Conservation (phyloP, 495 filamentous ascomycete genomes). For the Chaetomium tenue region DNA sequence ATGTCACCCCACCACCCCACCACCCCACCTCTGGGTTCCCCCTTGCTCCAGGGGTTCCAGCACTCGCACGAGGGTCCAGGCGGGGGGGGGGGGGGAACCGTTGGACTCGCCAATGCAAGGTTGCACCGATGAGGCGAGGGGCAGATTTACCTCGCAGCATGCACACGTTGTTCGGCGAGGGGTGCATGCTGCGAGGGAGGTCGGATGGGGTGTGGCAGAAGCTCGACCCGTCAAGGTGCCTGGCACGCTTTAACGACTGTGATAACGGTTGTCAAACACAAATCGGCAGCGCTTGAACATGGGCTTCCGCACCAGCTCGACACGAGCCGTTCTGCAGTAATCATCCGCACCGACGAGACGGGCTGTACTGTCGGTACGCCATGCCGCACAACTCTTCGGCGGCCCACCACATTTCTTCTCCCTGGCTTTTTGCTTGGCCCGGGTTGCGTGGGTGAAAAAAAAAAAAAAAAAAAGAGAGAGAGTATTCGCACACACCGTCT, state of each 20-base stretch:
- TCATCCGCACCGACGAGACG: not conserved
- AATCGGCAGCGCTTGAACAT: too few relatives aligned
- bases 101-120: constrained; percentile 32
- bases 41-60: constrained; percentile 15
- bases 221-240: constrained; percentile 30
- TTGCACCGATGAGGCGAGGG: constrained; percentile 20
- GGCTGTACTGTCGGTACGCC: not conserved
- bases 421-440: not conserved
- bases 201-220: constrained; percentile 6
- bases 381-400: too few relatives aligned
- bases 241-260: not conserved
- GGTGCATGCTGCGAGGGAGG: constrained; percentile 17
- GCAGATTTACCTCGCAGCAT: constrained; percentile 40
- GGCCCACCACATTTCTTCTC: not conserved
- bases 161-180: constrained; percentile 33
- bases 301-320: not conserved
- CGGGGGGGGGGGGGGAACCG: constrained; percentile 25
- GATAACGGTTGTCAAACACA: not conserved
- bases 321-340: not conserved
- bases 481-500: not conserved
- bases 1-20: constrained; percentile 21
- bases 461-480: not conserved
- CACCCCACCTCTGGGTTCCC: constrained; percentile 16
- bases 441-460: not conserved
- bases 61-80: constrained; percentile 18